Percentiles rank a stretch among this genome's conserved stretches.
Evolutionary conservation across 2,329 filamentous ascomycete species (phyloP).

Genomic region (Fusarium mangiferae): DNA sequence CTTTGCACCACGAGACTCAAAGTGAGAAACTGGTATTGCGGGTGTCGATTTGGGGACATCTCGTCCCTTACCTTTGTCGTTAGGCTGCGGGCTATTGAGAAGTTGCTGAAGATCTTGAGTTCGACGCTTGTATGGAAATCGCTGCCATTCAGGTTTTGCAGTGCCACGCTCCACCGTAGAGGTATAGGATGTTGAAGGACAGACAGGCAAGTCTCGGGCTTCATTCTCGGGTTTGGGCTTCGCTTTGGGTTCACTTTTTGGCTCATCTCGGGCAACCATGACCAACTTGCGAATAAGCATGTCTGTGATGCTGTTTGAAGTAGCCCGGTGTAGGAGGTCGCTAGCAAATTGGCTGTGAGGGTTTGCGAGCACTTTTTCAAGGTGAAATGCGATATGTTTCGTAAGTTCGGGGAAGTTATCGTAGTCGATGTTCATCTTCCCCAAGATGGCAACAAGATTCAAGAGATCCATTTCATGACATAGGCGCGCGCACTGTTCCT

Average conservation of each 20-base stretch:
- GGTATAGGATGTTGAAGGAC: too few species aligned
- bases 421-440: background rate
- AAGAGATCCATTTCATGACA: background rate
- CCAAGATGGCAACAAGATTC: background rate
- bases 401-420: background rate
- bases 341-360: background rate
- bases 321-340: background rate
- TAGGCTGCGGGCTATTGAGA: background rate
- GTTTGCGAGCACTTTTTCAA: background rate
- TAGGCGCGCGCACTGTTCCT: background rate
- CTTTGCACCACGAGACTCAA: background rate
- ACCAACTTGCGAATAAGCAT: background rate
- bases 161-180: too few species aligned
- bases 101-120: background rate
- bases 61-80: background rate
- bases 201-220: too few species aligned
- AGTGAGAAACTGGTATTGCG: accelerated
- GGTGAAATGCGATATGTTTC: background rate
- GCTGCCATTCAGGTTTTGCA: too few species aligned
- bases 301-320: background rate
- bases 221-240: background rate
- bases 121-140: accelerated
- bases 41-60: background rate
- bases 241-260: background rate
- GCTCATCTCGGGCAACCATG: background rate